Evolutionary conservation across 2,329 filamentous ascomycete genomes (phyloP).

Genomic region (Apiospora koreana): DNA sequence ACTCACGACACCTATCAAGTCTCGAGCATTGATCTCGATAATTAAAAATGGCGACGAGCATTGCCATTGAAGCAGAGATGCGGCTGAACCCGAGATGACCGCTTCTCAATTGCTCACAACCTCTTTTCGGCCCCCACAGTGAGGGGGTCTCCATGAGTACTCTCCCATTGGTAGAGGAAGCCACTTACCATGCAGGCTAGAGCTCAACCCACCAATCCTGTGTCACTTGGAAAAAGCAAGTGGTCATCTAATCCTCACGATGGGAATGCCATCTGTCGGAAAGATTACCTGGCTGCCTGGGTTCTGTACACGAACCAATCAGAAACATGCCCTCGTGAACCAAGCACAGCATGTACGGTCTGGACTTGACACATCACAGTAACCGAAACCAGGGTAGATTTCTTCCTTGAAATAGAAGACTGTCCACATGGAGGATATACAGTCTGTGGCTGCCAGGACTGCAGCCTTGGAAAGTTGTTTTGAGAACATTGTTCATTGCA

Average conservation of each 20-base stretch:
- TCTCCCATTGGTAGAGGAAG: background rate
- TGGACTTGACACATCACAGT: background rate
- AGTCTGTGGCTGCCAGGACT: background rate
- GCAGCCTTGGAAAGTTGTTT: background rate
- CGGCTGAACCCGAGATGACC: background rate
- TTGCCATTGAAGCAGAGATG: background rate
- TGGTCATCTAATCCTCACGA: background rate
- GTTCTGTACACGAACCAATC: background rate
- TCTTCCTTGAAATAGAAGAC: background rate
- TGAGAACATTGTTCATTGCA: background rate
- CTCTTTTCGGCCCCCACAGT: background rate
- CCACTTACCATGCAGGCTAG: background rate
- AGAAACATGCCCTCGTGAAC: background rate
- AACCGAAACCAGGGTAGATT: background rate
- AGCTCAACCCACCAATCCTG: background rate
- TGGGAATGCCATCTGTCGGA: background rate
- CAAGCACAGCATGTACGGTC: background rate
- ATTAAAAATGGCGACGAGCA: background rate
- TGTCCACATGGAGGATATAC: background rate
- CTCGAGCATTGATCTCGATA: background rate
- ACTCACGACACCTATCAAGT: background rate
- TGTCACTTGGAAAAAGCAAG: background rate
- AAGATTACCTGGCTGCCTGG: background rate
- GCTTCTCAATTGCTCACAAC: background rate
- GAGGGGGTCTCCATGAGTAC: background rate